phyloP scores from a whole-genome alignment of 2,329 filamentous ascomycete species.

The Colletotrichum zoysiae region DNA sequence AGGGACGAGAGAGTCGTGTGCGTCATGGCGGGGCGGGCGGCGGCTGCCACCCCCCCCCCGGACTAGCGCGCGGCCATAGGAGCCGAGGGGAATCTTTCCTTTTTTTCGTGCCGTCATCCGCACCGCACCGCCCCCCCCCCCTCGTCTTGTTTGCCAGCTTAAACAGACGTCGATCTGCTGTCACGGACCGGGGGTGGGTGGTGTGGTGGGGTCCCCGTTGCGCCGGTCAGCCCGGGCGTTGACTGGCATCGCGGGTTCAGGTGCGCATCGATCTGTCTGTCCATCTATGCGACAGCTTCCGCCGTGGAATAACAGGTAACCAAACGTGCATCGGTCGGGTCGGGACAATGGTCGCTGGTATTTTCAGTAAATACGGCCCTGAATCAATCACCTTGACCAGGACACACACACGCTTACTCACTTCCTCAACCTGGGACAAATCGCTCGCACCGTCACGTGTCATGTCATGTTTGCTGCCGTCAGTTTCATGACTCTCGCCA shows the following conservation, averaged over 20 bases:
- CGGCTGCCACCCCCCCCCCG: not conserved
- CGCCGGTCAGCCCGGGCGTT: not conserved
- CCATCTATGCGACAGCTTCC: rapidly evolving
- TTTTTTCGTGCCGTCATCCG: not conserved
- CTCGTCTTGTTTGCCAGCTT: not conserved
- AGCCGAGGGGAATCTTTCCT: not conserved
- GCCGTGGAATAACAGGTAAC: not conserved
- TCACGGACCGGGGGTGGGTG: not conserved
- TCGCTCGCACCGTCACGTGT: not conserved
- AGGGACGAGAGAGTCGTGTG: not conserved
- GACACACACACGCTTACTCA: not conserved
- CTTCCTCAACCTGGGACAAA: not conserved
- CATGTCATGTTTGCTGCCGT: not conserved
- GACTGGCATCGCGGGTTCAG: not conserved
- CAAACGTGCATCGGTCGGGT: no score
- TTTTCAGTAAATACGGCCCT: not conserved
- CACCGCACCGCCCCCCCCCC: no score
- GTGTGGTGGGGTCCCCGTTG: not conserved
- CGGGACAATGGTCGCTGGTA: no score
- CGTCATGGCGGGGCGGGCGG: constrained; percentile 4
- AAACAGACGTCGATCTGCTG: not conserved
- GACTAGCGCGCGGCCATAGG: not conserved
- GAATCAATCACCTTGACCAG: no score
- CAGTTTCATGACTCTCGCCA: no score
- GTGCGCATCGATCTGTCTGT: not conserved